A percentile compares a stretch with the other conserved stretches of the same genome.
phyloP scores from a whole-genome alignment of 2,329 filamentous ascomycete genomes.

The Thermoascus crustaceus region DNA sequence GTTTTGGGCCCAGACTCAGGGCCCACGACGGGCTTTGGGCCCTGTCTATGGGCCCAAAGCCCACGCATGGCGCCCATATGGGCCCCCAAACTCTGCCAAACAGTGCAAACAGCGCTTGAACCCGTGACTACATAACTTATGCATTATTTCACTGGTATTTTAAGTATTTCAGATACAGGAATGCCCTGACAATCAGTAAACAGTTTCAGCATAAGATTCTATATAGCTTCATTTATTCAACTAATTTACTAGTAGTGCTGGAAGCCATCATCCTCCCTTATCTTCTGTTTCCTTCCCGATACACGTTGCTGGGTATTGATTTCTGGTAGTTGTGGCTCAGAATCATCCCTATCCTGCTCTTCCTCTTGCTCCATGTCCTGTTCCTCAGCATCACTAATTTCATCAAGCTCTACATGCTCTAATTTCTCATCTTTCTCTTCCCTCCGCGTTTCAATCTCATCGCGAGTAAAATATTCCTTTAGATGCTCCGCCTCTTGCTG shows the following conservation, averaged over 20 bases:
- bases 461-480: background rate
- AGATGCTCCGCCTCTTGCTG: background rate
- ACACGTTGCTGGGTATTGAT: background rate
- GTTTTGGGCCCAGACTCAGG: background rate
- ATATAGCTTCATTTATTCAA: too few relatives aligned
- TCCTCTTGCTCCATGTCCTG: too few relatives aligned
- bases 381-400: background rate
- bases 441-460: background rate
- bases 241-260: background rate
- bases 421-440: background rate
- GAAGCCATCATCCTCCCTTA: background rate
- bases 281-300: background rate
- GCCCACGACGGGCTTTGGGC: background rate
- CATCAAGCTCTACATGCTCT: background rate
- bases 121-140: background rate
- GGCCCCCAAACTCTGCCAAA: too few relatives aligned
- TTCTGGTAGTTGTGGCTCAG: background rate
- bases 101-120: too few relatives aligned
- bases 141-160: background rate
- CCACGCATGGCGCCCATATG: too few relatives aligned
- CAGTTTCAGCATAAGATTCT: too few relatives aligned
- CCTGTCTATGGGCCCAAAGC: background rate
- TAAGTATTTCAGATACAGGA: background rate
- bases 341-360: background rate
- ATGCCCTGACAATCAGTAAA: too few relatives aligned